These are phyloP conservation scores for Xylaria sp. DNA, from an alignment of 2,329 filamentous ascomycete species.

Conservation along the genomic window DNA sequence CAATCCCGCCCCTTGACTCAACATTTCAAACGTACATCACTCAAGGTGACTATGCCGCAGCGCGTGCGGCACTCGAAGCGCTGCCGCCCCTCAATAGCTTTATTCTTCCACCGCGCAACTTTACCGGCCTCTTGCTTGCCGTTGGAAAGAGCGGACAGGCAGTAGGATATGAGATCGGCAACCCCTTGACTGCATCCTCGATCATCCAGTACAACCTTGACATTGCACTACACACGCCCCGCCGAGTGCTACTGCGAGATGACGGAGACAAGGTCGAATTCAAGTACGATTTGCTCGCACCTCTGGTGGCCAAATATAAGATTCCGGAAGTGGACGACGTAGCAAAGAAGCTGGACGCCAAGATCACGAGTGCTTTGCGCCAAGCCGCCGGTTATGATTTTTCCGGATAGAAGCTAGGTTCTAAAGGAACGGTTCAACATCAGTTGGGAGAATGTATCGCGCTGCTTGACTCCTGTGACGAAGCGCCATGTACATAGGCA, in stretches of 20 bases:
- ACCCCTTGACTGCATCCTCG: conserved; percentile 25
- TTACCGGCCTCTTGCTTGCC: conserved; percentile 14
- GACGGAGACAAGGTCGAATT: conserved; percentile 21
- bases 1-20: conserved; percentile 1
- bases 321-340: conserved; percentile 13
- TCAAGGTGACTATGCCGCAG: not conserved
- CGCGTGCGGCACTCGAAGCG: conserved; percentile 22
- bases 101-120: conserved; percentile 21
- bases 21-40: not conserved
- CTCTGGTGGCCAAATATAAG: conserved; percentile 17
- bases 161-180: conserved; percentile 28
- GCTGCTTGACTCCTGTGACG: not conserved
- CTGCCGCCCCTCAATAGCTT: conserved; percentile 32
- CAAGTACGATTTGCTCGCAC: conserved; percentile 13
- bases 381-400: not conserved
- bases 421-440: not conserved
- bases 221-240: conserved; percentile 19
- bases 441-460: not conserved
- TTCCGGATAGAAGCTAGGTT: not conserved
- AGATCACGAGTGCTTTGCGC: conserved; percentile 9
- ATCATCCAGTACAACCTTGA: conserved; percentile 16
- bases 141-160: conserved; percentile 16
- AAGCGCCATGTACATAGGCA: not conserved
- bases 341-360: conserved; percentile 23
- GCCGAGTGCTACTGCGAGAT: conserved; percentile 16